Base-by-base conservation (phyloP, 139 green algal species). In the Nannochloris sp. region DNA sequence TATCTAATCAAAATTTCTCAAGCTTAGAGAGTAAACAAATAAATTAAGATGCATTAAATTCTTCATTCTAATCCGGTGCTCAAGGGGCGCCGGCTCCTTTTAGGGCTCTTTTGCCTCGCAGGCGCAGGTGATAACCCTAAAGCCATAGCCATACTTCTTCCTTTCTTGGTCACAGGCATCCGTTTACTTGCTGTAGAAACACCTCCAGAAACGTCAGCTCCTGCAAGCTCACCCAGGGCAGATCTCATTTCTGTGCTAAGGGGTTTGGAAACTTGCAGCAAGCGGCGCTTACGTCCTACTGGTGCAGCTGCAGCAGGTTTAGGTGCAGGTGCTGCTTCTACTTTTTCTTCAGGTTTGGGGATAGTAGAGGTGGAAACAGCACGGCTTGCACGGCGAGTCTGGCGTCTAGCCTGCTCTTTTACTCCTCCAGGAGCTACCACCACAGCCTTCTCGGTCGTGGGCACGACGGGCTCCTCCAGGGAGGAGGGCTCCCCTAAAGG, bases 171-270 rank as follows among this genome's bases (percentile, higher is more conserved):
- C 42, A 19, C 42, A 51, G 42, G 19, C 42, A 27, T 51, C 19
- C 19, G 19, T 19, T 27, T 51, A 19, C 42, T 51, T 19, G 42
- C 42, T 19, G 42, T 19, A 51, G 42, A 19, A 19, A 19, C 42
- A 19, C n/a, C n/a, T n/a, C n/a, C n/a, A n/a, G n/a, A n/a, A n/a
- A n/a, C n/a, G n/a, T 51, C 42, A 19, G 19, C 42, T 51, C 19
- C 42, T 19, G 42, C 42, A 30, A 32, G 2, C 31, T 74, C 67
- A 0, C 67, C 67, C 24, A 74, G 67, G 12, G 45, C 67, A 1
- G 15, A 32, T 0, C 34, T 51, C 67, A 74, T 62, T 39, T 74
- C 56, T 1, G 15, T 0, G 34, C 59, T 68, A 13, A 54, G 6
- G 6, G 45, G 47, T 29, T 47, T 31, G 33, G 37, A 30, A 5